Evolutionary conservation across 306 rosid genomes (phyloP).

Genomic region (Crotalaria pallida): DNA sequence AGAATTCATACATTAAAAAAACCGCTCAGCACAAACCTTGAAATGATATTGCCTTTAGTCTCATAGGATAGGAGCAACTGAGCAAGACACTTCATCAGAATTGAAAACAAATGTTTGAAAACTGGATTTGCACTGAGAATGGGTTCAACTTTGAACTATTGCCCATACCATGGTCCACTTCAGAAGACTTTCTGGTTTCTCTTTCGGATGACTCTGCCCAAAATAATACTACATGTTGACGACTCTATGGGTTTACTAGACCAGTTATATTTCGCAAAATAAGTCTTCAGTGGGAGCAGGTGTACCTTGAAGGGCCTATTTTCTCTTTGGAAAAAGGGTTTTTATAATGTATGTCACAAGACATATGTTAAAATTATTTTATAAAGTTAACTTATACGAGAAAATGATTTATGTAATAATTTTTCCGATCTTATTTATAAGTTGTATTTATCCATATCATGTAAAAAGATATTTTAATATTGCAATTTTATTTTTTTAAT

Average conservation of each 20-base stretch:
- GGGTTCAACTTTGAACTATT: slow-evolving; percentile 26
- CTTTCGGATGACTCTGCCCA: slow-evolving; percentile 3
- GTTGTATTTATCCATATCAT: too few species aligned
- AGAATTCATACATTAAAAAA: too few species aligned
- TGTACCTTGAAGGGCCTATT: neutral
- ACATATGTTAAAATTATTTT: too few species aligned
- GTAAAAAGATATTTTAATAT: too few species aligned
- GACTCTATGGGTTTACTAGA: neutral
- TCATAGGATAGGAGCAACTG: too few species aligned
- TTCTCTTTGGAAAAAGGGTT: neutral
- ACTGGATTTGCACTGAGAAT: slow-evolving; percentile 25
- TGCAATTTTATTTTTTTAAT: too few species aligned
- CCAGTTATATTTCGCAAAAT: slow-evolving; percentile 5
- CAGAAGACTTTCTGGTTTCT: slow-evolving; percentile 29
- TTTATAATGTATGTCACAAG: too few species aligned
- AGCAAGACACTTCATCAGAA: slow-evolving; percentile 36
- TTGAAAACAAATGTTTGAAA: slow-evolving; percentile 35
- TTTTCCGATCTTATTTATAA: too few species aligned
- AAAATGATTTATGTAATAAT: too few species aligned
- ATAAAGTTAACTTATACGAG: too few species aligned
- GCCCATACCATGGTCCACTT: slow-evolving; percentile 47
- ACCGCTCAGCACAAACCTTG: slow-evolving; percentile 40
- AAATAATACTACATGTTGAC: neutral
- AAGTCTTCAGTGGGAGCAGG: slow-evolving; percentile 31
- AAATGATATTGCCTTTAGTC: slow-evolving; percentile 11